phyloP scores from a whole-genome alignment of 306 rosid species.

The Trifolium subterraneum region DNA sequence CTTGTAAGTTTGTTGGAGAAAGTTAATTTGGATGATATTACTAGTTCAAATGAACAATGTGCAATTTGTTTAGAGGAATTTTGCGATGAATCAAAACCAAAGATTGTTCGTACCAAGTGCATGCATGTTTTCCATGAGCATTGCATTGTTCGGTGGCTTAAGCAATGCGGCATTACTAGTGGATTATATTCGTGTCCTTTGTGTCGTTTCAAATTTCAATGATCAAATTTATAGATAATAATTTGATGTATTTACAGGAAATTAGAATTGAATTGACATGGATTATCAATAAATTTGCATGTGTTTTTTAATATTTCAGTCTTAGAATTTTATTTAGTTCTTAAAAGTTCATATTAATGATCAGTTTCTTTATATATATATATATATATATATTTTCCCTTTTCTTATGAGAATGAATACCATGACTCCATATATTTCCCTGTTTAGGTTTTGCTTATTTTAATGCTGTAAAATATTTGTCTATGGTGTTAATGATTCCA shows the following conservation, averaged over 20 bases:
- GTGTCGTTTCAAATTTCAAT: background rate
- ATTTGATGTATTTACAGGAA: background rate
- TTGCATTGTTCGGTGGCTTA: background rate
- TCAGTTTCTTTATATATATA: too few species aligned
- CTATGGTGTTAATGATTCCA: too few species aligned
- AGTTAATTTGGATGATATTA: background rate
- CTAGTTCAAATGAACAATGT: background rate
- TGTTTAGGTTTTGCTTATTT: too few species aligned
- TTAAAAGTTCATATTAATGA: too few species aligned
- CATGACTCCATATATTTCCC: too few species aligned
- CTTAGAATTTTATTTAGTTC: too few species aligned
- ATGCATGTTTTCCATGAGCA: constrained; percentile 15
- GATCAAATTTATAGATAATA: background rate
- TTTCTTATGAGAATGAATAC: too few species aligned
- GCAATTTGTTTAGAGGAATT: constrained; percentile 32
- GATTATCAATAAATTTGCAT: too few species aligned
- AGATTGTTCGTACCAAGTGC: background rate
- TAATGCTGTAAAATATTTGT: too few species aligned
- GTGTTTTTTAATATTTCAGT: too few species aligned
- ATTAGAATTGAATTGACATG: background rate
- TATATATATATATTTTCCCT: too few species aligned
- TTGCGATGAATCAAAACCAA: background rate
- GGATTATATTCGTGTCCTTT: background rate
- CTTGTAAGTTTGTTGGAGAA: background rate
- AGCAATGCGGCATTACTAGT: background rate